A percentile compares a stretch with the other conserved stretches of the same genome.
phyloP scores from a whole-genome alignment of 192 early-diverging fungal genomes.

The Entophlyctis luteolus region DNA sequence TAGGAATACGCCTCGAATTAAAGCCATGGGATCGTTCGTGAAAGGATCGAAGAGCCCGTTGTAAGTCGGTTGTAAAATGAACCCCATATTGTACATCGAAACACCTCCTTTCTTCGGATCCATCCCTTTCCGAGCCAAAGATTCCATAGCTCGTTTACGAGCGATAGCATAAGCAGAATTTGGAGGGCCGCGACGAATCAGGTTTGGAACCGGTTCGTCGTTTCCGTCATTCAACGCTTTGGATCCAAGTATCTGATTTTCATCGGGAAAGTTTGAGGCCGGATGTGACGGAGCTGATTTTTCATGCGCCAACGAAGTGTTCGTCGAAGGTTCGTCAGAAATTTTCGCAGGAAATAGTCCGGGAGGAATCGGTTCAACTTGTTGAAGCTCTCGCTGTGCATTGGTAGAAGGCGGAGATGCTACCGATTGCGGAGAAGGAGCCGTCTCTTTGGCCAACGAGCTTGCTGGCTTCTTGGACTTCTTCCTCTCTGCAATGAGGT shows the following conservation, averaged over 20 bases:
- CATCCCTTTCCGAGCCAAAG: background rate
- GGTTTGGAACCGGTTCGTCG: conserved; percentile 20
- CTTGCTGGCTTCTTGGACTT: background rate
- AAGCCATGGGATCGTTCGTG: conserved; percentile 32
- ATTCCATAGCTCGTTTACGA: background rate
- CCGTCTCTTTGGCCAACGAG: background rate
- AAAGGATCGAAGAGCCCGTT: conserved; percentile 54
- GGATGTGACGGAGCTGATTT: background rate
- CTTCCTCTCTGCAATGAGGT: conserved; percentile 17
- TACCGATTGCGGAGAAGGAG: background rate
- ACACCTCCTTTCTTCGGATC: background rate
- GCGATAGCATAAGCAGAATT: conserved; percentile 2
- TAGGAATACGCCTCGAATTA: conserved; percentile 1
- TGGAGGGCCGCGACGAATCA: conserved; percentile 8
- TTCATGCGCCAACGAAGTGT: background rate
- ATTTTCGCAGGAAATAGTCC: background rate
- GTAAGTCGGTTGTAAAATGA: conserved; percentile 43
- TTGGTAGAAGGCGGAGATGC: background rate
- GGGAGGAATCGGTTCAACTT: background rate
- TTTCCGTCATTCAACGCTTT: conserved; percentile 36
- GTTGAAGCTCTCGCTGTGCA: background rate
- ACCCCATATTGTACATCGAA: conserved; percentile 34
- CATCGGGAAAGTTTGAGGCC: conserved; percentile 4
- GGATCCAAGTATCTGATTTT: conserved; percentile 40
- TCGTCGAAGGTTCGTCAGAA: background rate